Conservation (phyloP, 108 stramenopile species). For the Schizochytrium sp. region DNA sequence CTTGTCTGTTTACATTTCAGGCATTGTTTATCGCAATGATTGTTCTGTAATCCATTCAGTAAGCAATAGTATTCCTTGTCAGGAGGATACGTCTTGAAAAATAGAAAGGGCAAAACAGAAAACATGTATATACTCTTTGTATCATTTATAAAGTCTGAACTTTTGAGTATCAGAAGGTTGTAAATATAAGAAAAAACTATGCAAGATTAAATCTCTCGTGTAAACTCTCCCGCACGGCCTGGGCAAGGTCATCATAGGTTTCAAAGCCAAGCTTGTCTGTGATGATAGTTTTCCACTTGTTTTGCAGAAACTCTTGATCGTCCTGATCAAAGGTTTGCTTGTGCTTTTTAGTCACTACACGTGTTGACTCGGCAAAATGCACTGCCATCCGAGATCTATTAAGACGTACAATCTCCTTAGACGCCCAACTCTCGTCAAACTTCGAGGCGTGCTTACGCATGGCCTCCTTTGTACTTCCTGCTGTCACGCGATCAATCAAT, state of each 20-base stretch:
- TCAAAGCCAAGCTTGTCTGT: background rate
- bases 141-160: no score
- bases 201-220: no score
- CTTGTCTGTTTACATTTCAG: no score
- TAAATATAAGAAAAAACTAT: no score
- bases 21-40: no score
- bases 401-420: background rate
- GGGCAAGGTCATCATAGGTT: constrained; percentile 39
- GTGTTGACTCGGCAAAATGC: background rate
- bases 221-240: background rate
- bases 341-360: constrained; percentile 11
- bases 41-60: no score
- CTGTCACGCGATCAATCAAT: background rate
- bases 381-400: background rate
- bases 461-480: background rate
- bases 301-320: background rate
- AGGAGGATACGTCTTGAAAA: no score
- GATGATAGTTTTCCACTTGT: constrained; percentile 21
- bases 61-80: no score
- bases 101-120: no score
- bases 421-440: constrained; percentile 43
- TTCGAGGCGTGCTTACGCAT: constrained; percentile 12
- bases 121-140: no score
- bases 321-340: background rate
- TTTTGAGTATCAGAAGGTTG: no score